Percentiles rank a stretch among this genome's conserved stretches.
These are phyloP conservation scores for Chrysosporium queenslandicum DNA, from an alignment of 2,329 filamentous ascomycete genomes.

Conservation along the genomic window DNA sequence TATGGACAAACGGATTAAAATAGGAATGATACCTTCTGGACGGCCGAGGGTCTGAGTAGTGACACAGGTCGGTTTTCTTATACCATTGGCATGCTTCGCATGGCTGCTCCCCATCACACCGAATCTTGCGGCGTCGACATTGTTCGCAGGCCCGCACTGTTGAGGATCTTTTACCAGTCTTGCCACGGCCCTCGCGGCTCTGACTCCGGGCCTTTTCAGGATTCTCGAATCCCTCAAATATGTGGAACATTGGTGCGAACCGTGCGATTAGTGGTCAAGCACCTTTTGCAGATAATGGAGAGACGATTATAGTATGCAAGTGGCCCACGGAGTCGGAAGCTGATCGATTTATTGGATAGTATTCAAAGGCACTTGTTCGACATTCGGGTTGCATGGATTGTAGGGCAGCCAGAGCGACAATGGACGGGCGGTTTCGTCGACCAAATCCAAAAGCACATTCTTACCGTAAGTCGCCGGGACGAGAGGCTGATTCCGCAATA, in stretches of 20 bases:
- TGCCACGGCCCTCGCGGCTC: conserved; percentile 26
- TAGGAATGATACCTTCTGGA: conserved; percentile 55
- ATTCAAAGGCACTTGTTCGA: background rate
- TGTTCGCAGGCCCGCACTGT: conserved; percentile 55
- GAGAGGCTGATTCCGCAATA: no score
- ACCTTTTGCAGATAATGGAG: background rate
- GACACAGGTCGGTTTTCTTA: conserved; percentile 65
- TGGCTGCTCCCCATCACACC: conserved; percentile 71
- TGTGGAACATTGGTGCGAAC: conserved; percentile 31
- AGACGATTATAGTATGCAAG: background rate
- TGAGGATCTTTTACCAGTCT: conserved; percentile 29
- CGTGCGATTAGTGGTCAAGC: background rate
- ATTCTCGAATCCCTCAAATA: conserved; percentile 35
- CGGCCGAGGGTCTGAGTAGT: conserved; percentile 71
- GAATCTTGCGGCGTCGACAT: conserved; percentile 71
- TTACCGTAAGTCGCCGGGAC: background rate
- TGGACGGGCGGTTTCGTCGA: background rate
- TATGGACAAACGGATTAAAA: background rate
- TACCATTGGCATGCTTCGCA: conserved; percentile 77
- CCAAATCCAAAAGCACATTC: background rate
- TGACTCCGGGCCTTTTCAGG: conserved; percentile 24
- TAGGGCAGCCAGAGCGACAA: background rate
- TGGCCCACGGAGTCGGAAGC: background rate
- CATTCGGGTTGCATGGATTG: background rate
- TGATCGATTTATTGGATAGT: background rate